Base-by-base conservation (phyloP, 129 eudicot genomes). In the Centella asiatica region DNA sequence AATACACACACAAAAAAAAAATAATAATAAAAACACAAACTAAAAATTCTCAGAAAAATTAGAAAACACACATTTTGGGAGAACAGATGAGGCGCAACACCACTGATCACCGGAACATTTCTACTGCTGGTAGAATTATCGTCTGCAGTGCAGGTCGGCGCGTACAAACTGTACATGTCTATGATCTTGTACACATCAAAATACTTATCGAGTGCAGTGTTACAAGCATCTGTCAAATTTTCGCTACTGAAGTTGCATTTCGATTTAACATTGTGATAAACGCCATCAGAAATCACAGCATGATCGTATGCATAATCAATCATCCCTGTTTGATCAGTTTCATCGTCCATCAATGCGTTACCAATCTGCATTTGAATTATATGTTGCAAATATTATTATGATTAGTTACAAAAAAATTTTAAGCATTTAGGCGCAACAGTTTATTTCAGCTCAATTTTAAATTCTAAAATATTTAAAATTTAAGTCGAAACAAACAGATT, bases 101-200 rank as follows among this genome's bases (percentile, higher is more conserved):
- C 78, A 33, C 65, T 66, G 13, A 45, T 63, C 32, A 66, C 67
- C 9, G 65, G 71, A 37, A 52, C 53, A 20, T 65, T 57, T n/a
- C 75, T 80, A 53, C 68, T 53, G 57, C 77, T 56, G 73, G 70
- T 81, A 44, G 40, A 1, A 28, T 73, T 82, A 4, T 40, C 14
- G 5, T 69, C 52, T n/a, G n/a, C n/a, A 4, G 67, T 72, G 60
- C 98, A 92, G 2, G 62, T 52, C 0, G 96, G 95, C 14, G 95
- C 36, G 39, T 92, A 92, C 70, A 92, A 69, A 65, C 90, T 92
- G 76, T 92, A 92, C 88, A 92, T 87, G 71, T 92, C 96, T 14
- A 92, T 84, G 58, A 81, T 70, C 3, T 70, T 74, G 65, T 81
- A 90, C 31, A 81, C 90, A 0, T 73, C 77, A 46, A 74, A 87